A percentile compares a stretch with the other conserved stretches of the same genome.
These are phyloP conservation scores for Datisca glomerata DNA, from an alignment of 306 rosid species.

Conservation along the genomic window DNA sequence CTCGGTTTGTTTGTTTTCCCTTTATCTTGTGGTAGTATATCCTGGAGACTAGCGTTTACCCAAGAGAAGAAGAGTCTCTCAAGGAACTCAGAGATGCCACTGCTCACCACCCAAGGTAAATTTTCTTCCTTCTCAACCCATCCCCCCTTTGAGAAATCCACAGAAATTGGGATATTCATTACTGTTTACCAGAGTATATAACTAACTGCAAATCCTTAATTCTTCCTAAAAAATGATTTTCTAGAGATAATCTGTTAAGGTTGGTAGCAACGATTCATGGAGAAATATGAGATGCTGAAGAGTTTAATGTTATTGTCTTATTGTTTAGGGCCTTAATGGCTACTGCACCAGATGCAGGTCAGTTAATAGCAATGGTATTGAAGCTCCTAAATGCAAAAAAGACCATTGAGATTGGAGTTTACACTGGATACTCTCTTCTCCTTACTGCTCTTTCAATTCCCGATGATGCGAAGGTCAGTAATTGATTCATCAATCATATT, in stretches of 20 bases:
- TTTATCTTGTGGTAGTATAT: constrained; percentile 26
- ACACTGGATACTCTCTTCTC: constrained; percentile 83
- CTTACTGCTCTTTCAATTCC: constrained; percentile 88
- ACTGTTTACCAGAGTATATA: too few species aligned
- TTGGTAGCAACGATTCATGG: too few species aligned
- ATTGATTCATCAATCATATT: not conserved
- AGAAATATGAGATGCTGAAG: too few species aligned
- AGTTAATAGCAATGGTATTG: constrained; percentile 69
- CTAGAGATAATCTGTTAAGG: too few species aligned
- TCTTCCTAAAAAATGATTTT: too few species aligned
- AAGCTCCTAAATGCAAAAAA: constrained; percentile 86
- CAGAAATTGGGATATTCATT: too few species aligned
- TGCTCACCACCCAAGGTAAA: constrained; percentile 26
- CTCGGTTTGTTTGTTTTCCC: not conserved
- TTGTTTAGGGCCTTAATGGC: constrained; percentile 95
- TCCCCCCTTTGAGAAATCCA: too few species aligned
- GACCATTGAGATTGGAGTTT: constrained; percentile 93
- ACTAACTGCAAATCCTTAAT: too few species aligned
- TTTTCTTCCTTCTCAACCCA: too few species aligned
- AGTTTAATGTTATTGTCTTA: too few species aligned
- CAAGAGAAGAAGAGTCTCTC: constrained; percentile 40
- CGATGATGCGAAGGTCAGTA: constrained; percentile 68
- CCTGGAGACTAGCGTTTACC: constrained; percentile 50
- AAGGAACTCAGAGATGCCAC: constrained; percentile 37
- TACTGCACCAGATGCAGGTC: constrained; percentile 84